phyloP scores from a whole-genome alignment of 148 eudicot species.

The Polygonum maritimum region DNA sequence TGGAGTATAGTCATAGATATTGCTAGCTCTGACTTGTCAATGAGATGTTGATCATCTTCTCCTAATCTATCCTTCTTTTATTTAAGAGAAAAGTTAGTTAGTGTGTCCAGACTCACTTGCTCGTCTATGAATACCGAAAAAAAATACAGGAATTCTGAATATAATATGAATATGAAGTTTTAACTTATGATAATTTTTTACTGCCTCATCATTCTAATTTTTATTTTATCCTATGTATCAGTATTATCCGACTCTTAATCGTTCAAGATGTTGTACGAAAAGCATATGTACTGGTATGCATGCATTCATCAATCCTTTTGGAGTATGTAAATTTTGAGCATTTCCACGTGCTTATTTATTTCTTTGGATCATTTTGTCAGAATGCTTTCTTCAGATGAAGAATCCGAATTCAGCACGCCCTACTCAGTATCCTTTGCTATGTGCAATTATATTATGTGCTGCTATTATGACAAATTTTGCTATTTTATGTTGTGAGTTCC shows the following conservation, averaged over 20 bases:
- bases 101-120: neutral
- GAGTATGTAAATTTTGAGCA: neutral
- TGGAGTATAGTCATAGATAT: neutral
- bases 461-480: neutral
- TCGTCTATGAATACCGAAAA: neutral
- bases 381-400: slow-evolving; percentile 99
- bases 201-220: neutral
- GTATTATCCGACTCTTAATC: slow-evolving; percentile 96
- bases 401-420: slow-evolving; percentile 91
- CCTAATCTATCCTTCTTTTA: neutral
- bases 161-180: neutral
- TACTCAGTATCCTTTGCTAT: slow-evolving; percentile 80
- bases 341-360: neutral
- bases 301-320: neutral
- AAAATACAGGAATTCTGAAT: neutral
- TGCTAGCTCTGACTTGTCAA: neutral
- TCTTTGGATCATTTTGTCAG: slow-evolving; percentile 28
- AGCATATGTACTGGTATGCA: slow-evolving; percentile 97
- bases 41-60: neutral
- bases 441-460: neutral
- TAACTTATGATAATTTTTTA: neutral
- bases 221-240: slow-evolving; percentile 22
- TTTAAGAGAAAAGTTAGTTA: neutral
- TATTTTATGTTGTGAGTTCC: slow-evolving; percentile 15
- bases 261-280: slow-evolving; percentile 95